phyloP scores from a whole-genome alignment of 2,329 filamentous ascomycete genomes.

The Iodosphaeria phyllophila region DNA sequence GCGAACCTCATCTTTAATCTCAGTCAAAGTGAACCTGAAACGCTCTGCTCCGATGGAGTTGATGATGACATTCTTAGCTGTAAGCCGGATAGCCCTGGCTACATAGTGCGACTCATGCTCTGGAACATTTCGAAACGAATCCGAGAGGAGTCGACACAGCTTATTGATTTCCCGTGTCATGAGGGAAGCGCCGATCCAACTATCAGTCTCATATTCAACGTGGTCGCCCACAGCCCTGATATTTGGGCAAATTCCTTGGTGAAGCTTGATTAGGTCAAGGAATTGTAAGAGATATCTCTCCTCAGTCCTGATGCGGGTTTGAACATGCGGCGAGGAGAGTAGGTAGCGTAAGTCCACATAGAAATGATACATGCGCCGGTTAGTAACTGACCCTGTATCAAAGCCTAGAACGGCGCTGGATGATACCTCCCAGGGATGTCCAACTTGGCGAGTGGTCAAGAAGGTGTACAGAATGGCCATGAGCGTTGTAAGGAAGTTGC shows the following conservation, averaged over 20 bases:
- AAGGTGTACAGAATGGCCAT: slow-evolving; percentile 97
- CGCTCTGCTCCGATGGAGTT: slow-evolving; percentile 84
- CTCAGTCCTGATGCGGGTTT: slow-evolving; percentile 66
- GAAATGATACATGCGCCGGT: slow-evolving; percentile 92
- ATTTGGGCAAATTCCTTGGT: slow-evolving; percentile 94
- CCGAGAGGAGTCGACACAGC: slow-evolving; percentile 71
- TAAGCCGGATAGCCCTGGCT: slow-evolving; percentile 50
- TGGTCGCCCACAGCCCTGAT: slow-evolving; percentile 83
- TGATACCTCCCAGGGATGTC: slow-evolving; percentile 77
- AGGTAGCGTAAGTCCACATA: slow-evolving; percentile 89
- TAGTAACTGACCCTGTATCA: slow-evolving; percentile 86
- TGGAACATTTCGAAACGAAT: slow-evolving; percentile 58
- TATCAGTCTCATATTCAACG: slow-evolving; percentile 94
- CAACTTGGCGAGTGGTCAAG: slow-evolving; percentile 85
- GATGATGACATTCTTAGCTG: slow-evolving; percentile 69
- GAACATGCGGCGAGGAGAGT: slow-evolving; percentile 73
- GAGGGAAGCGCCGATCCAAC: slow-evolving; percentile 91
- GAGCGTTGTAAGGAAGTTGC: slow-evolving; percentile 88
- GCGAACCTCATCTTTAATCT: slow-evolving; percentile 69
- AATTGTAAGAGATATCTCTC: slow-evolving; percentile 85
- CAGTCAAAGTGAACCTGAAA: slow-evolving; percentile 64
- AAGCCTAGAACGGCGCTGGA: slow-evolving; percentile 77
- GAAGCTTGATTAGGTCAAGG: slow-evolving; percentile 83
- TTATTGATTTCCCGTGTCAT: slow-evolving; percentile 91
- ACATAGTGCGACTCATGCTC: slow-evolving; percentile 48